Evolutionary conservation across 2,329 filamentous ascomycete species (phyloP).

Genomic region (Pseudogymnoascus sp.): DNA sequence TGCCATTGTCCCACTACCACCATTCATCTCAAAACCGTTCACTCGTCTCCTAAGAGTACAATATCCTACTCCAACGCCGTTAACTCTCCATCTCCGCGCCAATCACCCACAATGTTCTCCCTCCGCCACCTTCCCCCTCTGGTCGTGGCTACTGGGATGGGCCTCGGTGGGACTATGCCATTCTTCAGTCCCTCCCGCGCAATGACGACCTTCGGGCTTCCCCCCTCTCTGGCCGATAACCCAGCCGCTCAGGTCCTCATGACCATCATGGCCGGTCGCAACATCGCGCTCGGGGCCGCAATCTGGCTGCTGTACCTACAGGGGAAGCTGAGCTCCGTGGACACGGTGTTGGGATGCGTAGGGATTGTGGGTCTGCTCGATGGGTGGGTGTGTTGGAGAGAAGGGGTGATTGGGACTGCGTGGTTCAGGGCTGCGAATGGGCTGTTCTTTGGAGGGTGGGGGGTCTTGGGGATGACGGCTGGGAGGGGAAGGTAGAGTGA

Average conservation of each 20-base stretch:
- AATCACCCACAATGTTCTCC: neutral
- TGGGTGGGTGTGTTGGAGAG: constrained; percentile 15
- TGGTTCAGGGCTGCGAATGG: neutral
- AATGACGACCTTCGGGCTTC: constrained; percentile 15
- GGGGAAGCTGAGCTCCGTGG: constrained; percentile 12
- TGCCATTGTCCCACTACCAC: neutral
- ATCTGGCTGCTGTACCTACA: constrained; percentile 12
- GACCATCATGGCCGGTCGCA: constrained; percentile 11
- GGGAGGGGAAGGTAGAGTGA: neutral
- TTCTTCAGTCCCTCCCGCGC: constrained; percentile 8
- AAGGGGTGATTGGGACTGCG: constrained; percentile 11
- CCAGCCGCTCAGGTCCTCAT: constrained; percentile 12
- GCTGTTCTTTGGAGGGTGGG: neutral
- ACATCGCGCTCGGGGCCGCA: constrained; percentile 11
- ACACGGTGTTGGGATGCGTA: constrained; percentile 12
- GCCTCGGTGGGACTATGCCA: neutral
- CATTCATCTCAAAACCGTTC: neutral
- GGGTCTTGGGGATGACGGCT: neutral
- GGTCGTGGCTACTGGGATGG: neutral
- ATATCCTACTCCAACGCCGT: neutral
- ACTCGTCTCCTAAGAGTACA: neutral
- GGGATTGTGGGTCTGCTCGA: constrained; percentile 13
- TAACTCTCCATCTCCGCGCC: neutral
- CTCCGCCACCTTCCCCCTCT: neutral
- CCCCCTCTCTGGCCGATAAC: constrained; percentile 10